phyloP scores from a whole-genome alignment of 106 monocot species.

The Xerophyta viscosa region DNA sequence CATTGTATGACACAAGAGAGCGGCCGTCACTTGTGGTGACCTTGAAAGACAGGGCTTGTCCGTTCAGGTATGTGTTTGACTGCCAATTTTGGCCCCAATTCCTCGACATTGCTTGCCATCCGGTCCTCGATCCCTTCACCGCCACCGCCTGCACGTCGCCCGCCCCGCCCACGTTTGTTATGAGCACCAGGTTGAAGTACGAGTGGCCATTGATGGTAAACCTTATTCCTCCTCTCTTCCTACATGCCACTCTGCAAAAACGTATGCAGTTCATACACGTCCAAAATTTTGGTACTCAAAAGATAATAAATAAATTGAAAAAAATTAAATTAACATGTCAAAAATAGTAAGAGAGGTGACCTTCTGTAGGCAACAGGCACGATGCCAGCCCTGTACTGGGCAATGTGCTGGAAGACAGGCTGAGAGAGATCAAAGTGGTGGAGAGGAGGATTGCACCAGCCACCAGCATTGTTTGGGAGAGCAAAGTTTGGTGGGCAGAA shows the following conservation, averaged over 20 bases:
- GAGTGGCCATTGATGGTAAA: conserved; percentile 17
- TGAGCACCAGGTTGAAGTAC: conserved; percentile 11
- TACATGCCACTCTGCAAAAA: conserved; percentile 12
- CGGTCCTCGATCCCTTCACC: conserved; percentile 9
- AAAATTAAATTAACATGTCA: too few relatives aligned
- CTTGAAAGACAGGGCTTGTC: conserved; percentile 14
- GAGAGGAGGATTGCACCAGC: conserved; percentile 56
- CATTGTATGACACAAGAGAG: conserved; percentile 9
- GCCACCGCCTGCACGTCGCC: conserved; percentile 16
- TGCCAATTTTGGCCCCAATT: conserved; percentile 22
- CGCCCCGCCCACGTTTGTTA: conserved; percentile 12
- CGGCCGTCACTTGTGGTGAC: conserved; percentile 18
- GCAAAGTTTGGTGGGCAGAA: conserved; percentile 91
- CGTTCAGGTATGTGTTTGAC: conserved; percentile 1
- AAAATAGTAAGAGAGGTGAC: too few relatives aligned
- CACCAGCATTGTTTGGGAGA: conserved; percentile 36
- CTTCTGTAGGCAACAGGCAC: conserved; percentile 48
- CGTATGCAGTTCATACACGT: too few relatives aligned
- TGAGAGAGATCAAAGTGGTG: conserved; percentile 50
- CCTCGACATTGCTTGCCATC: conserved; percentile 12
- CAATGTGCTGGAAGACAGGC: conserved; percentile 44
- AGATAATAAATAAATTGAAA: too few relatives aligned
- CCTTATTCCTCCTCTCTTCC: conserved; percentile 12
- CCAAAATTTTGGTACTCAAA: too few relatives aligned
- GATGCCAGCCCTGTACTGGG: conserved; percentile 37